Base-by-base conservation (phyloP, 345 rosid species). In the Moricandia arvensis region DNA sequence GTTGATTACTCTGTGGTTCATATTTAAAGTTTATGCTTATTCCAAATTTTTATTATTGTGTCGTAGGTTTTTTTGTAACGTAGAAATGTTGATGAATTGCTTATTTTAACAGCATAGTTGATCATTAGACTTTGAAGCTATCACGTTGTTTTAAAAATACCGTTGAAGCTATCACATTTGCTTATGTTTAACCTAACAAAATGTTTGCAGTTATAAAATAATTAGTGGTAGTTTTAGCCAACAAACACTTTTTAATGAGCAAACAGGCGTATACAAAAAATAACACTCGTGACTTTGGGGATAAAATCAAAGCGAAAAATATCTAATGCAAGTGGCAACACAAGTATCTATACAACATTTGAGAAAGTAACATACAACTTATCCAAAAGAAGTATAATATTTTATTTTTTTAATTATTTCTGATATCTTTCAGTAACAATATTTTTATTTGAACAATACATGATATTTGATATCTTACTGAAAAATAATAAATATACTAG, bases 311-410 rank as follows among this genome's bases (percentile, higher is more conserved):
- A 57, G 31, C 2, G 1, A 33, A 4, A 64, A 77, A 71, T 77
- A 77, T 77, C 80, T 65, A 71, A 34, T 31, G 76, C 73, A 11
- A 77, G 80, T 77, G 76, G 76, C 4, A 4, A 34, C 45, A 65
- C 70, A 43, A 43, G 24, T 76, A 63, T 75, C 41, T 62, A 18
- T 74, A 13, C 13, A 63, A 45, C 30, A 29, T 55, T n/a, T n/a
- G n/a, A n/a, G n/a, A n/a, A n/a, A n/a, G n/a, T n/a, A n/a, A n/a
- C 33, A 45, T 38, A 43, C 54, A 49, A 16, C 3, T 7, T 49
- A 49, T 7, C 57, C 57, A 47, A 45, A 45, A 45, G 47, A 37
- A 37, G 11, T 38, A 38, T 11, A 38, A 4, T 38, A 38, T 38
- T 11, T 38, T 11, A n/a, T 38, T 38, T 38, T 38, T 9, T 3